These are phyloP conservation scores for Botrytis paeoniae DNA, from an alignment of 2,329 filamentous ascomycete species.

Conservation along the genomic window DNA sequence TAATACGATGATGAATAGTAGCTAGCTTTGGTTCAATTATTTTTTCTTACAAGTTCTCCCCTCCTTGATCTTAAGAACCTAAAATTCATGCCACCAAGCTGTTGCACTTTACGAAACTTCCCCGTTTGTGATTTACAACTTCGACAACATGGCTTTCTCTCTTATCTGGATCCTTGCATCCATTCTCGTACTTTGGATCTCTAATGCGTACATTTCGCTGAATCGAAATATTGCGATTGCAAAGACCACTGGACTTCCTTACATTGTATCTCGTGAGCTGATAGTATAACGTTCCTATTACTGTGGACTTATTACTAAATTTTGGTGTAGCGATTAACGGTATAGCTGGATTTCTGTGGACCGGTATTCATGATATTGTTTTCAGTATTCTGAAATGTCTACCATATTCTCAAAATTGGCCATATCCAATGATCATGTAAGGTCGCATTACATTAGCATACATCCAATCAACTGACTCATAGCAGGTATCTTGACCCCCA, in stretches of 20 bases:
- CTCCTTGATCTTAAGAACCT: neutral
- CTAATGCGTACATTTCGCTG: neutral
- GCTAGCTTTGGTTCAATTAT: neutral
- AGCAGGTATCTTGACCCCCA: neutral
- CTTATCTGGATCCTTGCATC: neutral
- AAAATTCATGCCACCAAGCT: neutral
- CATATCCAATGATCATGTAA: constrained; percentile 1
- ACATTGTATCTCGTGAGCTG: neutral
- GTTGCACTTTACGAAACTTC: neutral
- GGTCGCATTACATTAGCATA: neutral
- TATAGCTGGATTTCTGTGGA: neutral
- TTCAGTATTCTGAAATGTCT: neutral
- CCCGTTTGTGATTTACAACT: neutral
- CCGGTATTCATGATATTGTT: neutral
- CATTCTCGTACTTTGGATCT: neutral
- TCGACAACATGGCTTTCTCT: neutral
- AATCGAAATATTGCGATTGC: neutral
- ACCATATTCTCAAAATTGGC: neutral
- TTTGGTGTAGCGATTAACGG: neutral
- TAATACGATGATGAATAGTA: neutral
- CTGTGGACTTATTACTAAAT: neutral
- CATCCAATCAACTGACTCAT: neutral
- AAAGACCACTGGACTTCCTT: neutral
- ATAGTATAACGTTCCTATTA: no score
- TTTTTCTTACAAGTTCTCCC: neutral